Percentiles rank a stretch among this genome's conserved stretches.
These are phyloP conservation scores for Penicillium polonicum DNA, from an alignment of 2,329 filamentous ascomycete species.

Conservation along the genomic window DNA sequence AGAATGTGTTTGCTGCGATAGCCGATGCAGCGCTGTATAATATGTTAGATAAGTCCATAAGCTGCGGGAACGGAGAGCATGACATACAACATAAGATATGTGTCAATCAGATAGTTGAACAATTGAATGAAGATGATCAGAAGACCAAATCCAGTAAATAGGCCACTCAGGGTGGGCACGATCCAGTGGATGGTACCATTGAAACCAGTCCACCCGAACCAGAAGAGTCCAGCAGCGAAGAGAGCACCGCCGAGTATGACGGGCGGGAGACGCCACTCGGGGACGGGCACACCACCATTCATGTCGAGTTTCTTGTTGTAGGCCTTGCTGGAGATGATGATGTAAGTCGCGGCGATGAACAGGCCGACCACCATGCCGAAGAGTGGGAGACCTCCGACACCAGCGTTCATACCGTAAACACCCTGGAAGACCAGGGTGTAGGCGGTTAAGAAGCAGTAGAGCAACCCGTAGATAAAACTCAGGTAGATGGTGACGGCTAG, in stretches of 20 bases:
- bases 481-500: conserved; percentile 43
- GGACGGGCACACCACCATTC: conserved; percentile 60
- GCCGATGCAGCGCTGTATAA: conserved; percentile 48
- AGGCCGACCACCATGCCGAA: conserved; percentile 80
- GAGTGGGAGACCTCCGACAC: conserved; percentile 73
- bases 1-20: conserved; percentile 57
- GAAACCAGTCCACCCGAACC: conserved; percentile 72
- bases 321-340: conserved; percentile 53
- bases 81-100: conserved; percentile 56
- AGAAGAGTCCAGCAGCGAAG: conserved; percentile 66
- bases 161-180: conserved; percentile 46
- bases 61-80: neutral
- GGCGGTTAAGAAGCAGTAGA: conserved; percentile 40
- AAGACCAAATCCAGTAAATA: conserved; percentile 59
- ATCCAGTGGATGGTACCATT: conserved; percentile 41
- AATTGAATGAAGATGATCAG: conserved; percentile 58
- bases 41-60: conserved; percentile 6
- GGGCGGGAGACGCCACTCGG: conserved; percentile 58
- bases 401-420: conserved; percentile 68
- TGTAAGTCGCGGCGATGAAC: conserved; percentile 63
- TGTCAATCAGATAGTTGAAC: conserved; percentile 60
- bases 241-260: conserved; percentile 53
- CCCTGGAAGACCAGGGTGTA: conserved; percentile 39
- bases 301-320: conserved; percentile 40
- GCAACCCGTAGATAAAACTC: conserved; percentile 39